Conservation (phyloP, 2,329 filamentous ascomycete species). For the Penicillium capsulatum region DNA sequence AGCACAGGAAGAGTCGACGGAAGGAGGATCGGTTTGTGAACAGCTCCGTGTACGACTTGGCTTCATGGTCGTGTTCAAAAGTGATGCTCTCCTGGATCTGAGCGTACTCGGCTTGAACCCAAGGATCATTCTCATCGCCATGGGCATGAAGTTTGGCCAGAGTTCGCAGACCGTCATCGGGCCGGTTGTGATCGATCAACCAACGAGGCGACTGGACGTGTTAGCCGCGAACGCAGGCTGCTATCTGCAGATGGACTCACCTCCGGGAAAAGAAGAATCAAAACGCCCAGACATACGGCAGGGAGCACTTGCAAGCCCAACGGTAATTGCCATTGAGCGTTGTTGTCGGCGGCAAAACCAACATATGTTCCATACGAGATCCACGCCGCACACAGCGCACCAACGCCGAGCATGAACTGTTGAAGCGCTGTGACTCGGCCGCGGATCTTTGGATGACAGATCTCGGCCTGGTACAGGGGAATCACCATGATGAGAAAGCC, state of each 20-base stretch:
- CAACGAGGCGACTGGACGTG: conserved; percentile 57
- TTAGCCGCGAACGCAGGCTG: conserved; percentile 7
- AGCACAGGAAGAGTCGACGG: conserved; percentile 66
- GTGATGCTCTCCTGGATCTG: conserved; percentile 66
- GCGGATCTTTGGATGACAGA: conserved; percentile 73
- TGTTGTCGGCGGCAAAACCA: conserved; percentile 45
- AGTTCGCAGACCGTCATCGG: conserved; percentile 61
- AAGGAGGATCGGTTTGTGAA: conserved; percentile 64
- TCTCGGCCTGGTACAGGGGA: conserved; percentile 72
- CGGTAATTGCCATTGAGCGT: conserved; percentile 58
- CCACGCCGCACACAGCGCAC: conserved; percentile 68
- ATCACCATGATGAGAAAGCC: conserved; percentile 62
- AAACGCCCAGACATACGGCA: conserved; percentile 57
- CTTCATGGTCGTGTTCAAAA: conserved; percentile 63
- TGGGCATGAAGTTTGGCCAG: conserved; percentile 67
- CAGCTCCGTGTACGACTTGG: conserved; percentile 66
- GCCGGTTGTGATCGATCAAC: conserved; percentile 68
- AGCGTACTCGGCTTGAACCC: conserved; percentile 67
- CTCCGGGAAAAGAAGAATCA: conserved; percentile 72
- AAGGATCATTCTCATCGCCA: conserved; percentile 62
- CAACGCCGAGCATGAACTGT: conserved; percentile 79
- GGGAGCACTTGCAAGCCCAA: conserved; percentile 70
- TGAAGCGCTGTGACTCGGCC: conserved; percentile 71
- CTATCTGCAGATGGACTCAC: conserved; percentile 13
- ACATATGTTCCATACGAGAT: conserved; percentile 63